Conservation (phyloP, 768 basidiomycete genomes). For the Trichaptum fuscoviolaceum region DNA sequence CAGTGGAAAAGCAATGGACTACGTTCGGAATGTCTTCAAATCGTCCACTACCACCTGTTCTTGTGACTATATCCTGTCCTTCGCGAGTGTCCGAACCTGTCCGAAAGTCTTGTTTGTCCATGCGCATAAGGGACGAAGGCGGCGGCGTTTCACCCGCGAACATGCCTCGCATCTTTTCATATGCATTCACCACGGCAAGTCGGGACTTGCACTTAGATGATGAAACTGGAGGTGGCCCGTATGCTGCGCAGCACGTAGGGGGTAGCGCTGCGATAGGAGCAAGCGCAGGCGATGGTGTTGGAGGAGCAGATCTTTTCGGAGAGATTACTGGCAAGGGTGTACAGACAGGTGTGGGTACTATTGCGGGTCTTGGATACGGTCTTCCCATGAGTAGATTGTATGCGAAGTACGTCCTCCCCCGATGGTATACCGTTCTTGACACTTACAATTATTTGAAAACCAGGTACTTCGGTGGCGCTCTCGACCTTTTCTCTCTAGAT, state of each 20-base stretch:
- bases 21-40: constrained; percentile 30
- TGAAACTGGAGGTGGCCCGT: constrained; percentile 57
- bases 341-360: constrained; percentile 80
- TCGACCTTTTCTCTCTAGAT: constrained; percentile 76
- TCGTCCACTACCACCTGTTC: constrained; percentile 50
- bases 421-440: background rate
- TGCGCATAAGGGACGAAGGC: constrained; percentile 81
- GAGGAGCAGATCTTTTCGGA: constrained; percentile 56
- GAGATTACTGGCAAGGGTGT: constrained; percentile 76
- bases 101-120: constrained; percentile 52
- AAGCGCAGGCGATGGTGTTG: constrained; percentile 26
- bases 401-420: constrained; percentile 40
- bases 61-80: constrained; percentile 65
- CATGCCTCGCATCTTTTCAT: constrained; percentile 80
- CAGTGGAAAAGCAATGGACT: constrained; percentile 67
- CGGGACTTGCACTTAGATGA: constrained; percentile 36
- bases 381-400: constrained; percentile 76
- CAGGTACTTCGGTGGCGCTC: constrained; percentile 82
- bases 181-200: constrained; percentile 86
- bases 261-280: constrained; percentile 57
- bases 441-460: constrained; percentile 11
- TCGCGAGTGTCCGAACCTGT: constrained; percentile 26
- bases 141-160: constrained; percentile 75
- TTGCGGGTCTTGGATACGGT: constrained; percentile 86
- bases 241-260: constrained; percentile 74